Percentiles rank a stretch among this genome's conserved stretches.
Conservation (phyloP, 108 stramenopile genomes). For the Craspedostauros australis region DNA sequence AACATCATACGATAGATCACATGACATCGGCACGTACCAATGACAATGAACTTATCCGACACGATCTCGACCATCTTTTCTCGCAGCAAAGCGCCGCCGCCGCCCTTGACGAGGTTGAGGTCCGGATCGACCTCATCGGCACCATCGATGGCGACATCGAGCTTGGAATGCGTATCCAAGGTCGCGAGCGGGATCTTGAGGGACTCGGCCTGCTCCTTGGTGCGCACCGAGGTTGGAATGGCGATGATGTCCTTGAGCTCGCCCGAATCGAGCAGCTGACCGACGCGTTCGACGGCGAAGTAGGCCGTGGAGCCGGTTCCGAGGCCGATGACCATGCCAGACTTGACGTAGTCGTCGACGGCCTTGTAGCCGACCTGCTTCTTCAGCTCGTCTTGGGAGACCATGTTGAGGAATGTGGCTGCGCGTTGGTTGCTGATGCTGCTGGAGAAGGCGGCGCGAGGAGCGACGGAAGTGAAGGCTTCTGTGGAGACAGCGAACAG, state of each 20-base stretch:
- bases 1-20: too few species aligned
- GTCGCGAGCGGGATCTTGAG: constrained; percentile 93
- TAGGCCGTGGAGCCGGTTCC: constrained; percentile 99
- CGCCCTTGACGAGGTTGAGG: constrained; percentile 96
- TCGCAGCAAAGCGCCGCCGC: constrained; percentile 91
- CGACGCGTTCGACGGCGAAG: constrained; percentile 98
- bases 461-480: constrained; percentile 22
- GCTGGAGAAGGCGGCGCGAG: neutral
- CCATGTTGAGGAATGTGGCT: constrained; percentile 5
- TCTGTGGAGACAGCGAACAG: constrained; percentile 14
- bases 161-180: constrained; percentile 87
- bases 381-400: constrained; percentile 86
- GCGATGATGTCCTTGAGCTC: constrained; percentile 92
- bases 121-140: constrained; percentile 96
- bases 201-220: constrained; percentile 92
- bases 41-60: constrained; percentile 83
- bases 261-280: constrained; percentile 80
- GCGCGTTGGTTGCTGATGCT: constrained; percentile 8
- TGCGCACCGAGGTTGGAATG: constrained; percentile 96
- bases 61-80: constrained; percentile 96
- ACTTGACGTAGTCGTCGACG: constrained; percentile 87
- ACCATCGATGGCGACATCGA: constrained; percentile 99
- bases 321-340: constrained; percentile 98
- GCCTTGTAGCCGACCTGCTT: constrained; percentile 88
- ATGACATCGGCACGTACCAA: too few species aligned